Conservation (phyloP, 2,329 filamentous ascomycete species). For the Epichloe sibirici region DNA sequence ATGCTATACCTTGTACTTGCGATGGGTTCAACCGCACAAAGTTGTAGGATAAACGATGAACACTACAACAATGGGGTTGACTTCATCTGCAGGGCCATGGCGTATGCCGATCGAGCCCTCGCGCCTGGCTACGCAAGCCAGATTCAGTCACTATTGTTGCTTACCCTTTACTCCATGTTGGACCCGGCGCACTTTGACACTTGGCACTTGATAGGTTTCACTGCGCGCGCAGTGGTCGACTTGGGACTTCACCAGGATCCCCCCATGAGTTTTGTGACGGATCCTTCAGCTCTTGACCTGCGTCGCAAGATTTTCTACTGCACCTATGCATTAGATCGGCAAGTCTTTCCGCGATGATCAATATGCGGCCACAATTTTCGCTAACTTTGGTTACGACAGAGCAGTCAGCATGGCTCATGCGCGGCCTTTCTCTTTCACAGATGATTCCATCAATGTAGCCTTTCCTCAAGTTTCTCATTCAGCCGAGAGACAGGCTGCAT, state of each 20-base stretch:
- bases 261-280: conserved; percentile 53
- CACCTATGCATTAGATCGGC: conserved; percentile 82
- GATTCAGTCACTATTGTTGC: conserved; percentile 74
- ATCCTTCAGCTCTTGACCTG: conserved; percentile 60
- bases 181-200: conserved; percentile 87
- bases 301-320: conserved; percentile 81
- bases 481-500: conserved; percentile 29
- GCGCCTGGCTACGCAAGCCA: conserved; percentile 74
- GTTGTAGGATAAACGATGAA: conserved; percentile 53
- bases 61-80: conserved; percentile 46
- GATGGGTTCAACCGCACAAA: conserved; percentile 64
- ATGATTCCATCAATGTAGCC: conserved; percentile 74
- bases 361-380: neutral
- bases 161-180: conserved; percentile 81
- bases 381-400: conserved; percentile 30
- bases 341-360: conserved; percentile 13
- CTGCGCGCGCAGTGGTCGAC: conserved; percentile 77
- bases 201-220: conserved; percentile 88
- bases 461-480: conserved; percentile 46
- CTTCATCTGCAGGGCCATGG: conserved; percentile 53
- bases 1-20: conserved; percentile 82
- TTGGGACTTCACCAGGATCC: conserved; percentile 89
- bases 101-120: conserved; percentile 69
- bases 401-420: conserved; percentile 82
- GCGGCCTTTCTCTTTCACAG: conserved; percentile 83